Evolutionary conservation across 352 stramenopile genomes (phyloP), one percentile per base, ranked within the genome.

Genomic region (Phytophthora litchii): DNA sequence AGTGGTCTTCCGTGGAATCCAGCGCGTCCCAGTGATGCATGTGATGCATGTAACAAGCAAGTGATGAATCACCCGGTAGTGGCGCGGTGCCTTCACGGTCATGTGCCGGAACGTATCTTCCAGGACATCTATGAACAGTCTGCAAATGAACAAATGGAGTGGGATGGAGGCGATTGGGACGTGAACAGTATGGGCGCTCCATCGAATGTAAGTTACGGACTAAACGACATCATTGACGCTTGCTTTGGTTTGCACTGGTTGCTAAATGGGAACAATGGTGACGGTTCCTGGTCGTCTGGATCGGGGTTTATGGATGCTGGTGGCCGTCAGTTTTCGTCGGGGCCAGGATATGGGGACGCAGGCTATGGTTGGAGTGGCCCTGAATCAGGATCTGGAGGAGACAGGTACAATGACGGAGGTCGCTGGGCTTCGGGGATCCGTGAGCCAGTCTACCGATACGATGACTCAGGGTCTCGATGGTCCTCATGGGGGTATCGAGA

Each of bases 1-100:
- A 70, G 56, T 8, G 50, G 57, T 2, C 43, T 64, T 31, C 71
- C 71, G 25, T 83, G 70, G 74, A 60, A 58, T 27, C 69, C 69
- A 1, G 66, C 62, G 0, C 43, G 61, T 16, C 51, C 53, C 0
- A 64, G 62, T 14, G 52, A 58, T 9, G 50, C 64, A 0, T 76
- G 70, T 41, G 53, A 72, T 13, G 29, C 20, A 1, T 67, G 61
- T 21, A 37, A 60, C 9, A 48, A 50, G 10, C 13, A 47, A 7
- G 41, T 63, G 4, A 54, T 64, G 32, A 44, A 68, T 4, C 51
- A 65, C n/a, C 49, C 62, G 3, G 14, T 34, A 10, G 60, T 80
- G n/a, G 54, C 45, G 0, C 29, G 49, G 2, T 83, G 70, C 58
- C 41, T 80, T 8, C 38, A 62, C n/a, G 21, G 40, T 10, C 34